phyloP scores from a whole-genome alignment of 352 stramenopile species.

The Peronospora belbahrii region DNA sequence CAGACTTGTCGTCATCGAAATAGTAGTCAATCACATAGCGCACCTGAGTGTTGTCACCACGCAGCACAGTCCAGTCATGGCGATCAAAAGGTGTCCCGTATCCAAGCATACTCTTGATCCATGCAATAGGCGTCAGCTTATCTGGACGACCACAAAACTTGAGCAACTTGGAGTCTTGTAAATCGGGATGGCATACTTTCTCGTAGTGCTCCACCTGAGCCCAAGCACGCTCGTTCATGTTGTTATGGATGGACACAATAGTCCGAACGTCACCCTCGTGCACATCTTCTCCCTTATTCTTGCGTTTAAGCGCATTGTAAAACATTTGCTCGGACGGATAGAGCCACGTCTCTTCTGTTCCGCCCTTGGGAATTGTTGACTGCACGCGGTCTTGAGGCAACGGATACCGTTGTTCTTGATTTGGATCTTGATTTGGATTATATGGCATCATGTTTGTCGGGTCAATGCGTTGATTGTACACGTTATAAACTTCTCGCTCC shows the following conservation, averaged over 20 bases:
- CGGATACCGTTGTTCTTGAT: constrained; percentile 82
- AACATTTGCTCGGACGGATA: constrained; percentile 99
- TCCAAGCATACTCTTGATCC: constrained; percentile 84
- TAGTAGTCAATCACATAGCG: constrained; percentile 99
- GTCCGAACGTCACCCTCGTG: constrained; percentile 89
- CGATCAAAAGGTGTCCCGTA: constrained; percentile 93
- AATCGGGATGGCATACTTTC: constrained; percentile 71
- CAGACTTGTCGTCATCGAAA: constrained; percentile 84
- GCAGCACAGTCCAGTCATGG: constrained; percentile 96
- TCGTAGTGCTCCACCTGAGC: constrained; percentile 97
- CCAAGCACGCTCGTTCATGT: constrained; percentile 99
- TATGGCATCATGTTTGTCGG: constrained; percentile 98
- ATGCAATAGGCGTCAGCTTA: constrained; percentile 93
- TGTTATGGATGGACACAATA: constrained; percentile 99
- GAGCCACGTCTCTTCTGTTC: constrained; percentile 92
- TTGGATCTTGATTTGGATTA: constrained; percentile 92
- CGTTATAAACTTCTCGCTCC: constrained; percentile 89
- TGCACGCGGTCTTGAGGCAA: constrained; percentile 90
- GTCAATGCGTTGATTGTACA: constrained; percentile 95
- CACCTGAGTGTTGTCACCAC: constrained; percentile 84
- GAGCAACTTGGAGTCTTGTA: constrained; percentile 85
- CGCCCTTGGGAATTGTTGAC: constrained; percentile 94
- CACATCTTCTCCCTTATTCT: constrained; percentile 96
- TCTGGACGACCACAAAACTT: constrained; percentile 95
- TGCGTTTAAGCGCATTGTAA: constrained; percentile 96